Evolutionary conservation across 2,329 filamentous ascomycete genomes (phyloP), one percentile per base, ranked within the genome.

Genomic region (Hypoxylon sp.): DNA sequence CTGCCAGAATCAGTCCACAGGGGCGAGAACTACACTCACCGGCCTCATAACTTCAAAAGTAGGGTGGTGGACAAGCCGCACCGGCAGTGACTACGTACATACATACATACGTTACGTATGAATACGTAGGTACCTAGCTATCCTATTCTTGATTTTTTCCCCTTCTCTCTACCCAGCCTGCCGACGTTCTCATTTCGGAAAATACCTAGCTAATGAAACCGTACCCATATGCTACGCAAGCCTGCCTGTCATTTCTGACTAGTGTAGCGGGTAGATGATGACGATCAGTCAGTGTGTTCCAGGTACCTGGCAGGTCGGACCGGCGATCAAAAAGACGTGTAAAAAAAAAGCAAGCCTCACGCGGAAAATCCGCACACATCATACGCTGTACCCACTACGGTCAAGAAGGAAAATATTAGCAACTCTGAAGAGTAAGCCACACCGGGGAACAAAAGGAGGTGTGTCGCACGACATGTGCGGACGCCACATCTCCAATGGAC

Each of bases 381-480:
- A 34, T 41, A 53, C n/a, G n/a, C 21, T 53, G 32, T 17, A 43
- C 17, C 19, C 38, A 43, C 49, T 30, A 23, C 36, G 56, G 50
- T 59, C n/a, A 49, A 48, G 36, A 56, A 17, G 19, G 17, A 49
- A 61, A 30, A 46, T n/a, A 23, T n/a, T 25, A 43, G 23, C 38
- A 17, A 23, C 23, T 2, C 49, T 53, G 32, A 32, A 32, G 49
- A 57, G 52, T 53, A 61, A 61, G 67, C 63, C 56, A 36, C 63
- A 36, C 38, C 55, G 51, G 53, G 60, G 48, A 56, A 52, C 58
- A 48, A 30, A 30, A 48, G 63, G 51, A 19, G 36, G 28, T 65
- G 38, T 48, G 62, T 60, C 21, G 34, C 62, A 70, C 68, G 28
- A 49, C 68, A 68, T 70, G 63, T 64, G 67, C 58, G 38, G 49